Evolutionary conservation across 2,329 filamentous ascomycete species (phyloP).

Genomic region (Ceratocystiopsis brevicomis): DNA sequence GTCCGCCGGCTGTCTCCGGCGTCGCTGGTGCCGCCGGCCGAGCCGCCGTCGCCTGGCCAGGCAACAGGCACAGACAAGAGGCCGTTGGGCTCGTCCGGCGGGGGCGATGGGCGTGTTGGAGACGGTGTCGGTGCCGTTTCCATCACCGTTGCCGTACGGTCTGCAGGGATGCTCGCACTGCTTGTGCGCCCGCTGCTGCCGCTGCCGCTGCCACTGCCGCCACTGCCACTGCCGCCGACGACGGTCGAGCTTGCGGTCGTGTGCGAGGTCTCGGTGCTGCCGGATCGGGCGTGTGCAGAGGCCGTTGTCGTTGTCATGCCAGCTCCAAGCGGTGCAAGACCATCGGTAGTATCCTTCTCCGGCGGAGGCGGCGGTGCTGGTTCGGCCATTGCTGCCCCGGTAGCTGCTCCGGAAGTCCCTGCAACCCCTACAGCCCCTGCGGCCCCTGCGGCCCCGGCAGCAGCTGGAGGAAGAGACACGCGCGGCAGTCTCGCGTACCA

Average conservation of each 20-base stretch:
- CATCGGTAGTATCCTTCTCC: neutral
- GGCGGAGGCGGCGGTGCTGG: neutral
- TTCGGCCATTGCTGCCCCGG: too few species aligned
- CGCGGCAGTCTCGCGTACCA: neutral
- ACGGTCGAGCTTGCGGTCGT: conserved; percentile 5
- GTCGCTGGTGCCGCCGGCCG: neutral
- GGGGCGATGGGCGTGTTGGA: neutral
- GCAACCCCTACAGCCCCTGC: too few species aligned
- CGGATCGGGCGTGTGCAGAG: conserved; percentile 1
- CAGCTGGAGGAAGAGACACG: too few species aligned
- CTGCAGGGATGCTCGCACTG: neutral
- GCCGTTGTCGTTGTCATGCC: neutral
- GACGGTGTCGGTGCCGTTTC: neutral
- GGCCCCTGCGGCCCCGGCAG: too few species aligned
- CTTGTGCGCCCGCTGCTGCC: neutral
- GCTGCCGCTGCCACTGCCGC: neutral
- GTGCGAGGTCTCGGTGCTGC: conserved; percentile 2
- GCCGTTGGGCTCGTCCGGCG: neutral
- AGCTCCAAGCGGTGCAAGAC: neutral
- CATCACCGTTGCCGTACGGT: neutral
- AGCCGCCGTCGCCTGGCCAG: neutral
- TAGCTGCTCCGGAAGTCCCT: too few species aligned
- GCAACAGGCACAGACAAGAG: neutral
- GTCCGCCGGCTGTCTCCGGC: neutral
- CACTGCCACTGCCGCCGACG: conserved; percentile 1